Conservation (phyloP, 257 asterid genomes). For the Perilla frutescens region DNA sequence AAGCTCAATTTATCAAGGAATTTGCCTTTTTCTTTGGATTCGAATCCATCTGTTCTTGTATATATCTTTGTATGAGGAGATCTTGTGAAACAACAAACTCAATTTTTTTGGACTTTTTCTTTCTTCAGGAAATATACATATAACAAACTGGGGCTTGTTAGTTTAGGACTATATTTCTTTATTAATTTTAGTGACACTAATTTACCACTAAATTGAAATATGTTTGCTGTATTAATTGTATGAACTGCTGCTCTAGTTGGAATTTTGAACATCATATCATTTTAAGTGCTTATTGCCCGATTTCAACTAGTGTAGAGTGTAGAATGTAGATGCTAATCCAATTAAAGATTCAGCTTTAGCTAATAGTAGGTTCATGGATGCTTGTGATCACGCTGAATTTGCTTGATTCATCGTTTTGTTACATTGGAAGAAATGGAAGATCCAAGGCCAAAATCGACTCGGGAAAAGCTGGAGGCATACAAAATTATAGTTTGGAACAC, state of each 20-base stretch:
- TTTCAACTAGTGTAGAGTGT: too few relatives aligned
- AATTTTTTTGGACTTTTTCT: not conserved
- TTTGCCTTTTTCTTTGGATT: not conserved
- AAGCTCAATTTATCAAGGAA: conserved; percentile 17
- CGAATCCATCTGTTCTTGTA: not conserved
- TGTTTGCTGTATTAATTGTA: not conserved
- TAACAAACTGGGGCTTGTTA: conserved; percentile 1
- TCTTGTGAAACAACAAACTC: not conserved
- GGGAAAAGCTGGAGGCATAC: conserved; percentile 40
- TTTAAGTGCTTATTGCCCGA: too few relatives aligned
- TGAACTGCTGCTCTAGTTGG: not conserved
- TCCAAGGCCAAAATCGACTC: conserved; percentile 40
- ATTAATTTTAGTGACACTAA: too few relatives aligned
- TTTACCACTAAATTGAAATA: too few relatives aligned
- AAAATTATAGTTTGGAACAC: conserved; percentile 42
- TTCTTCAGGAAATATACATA: not conserved
- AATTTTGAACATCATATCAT: too few relatives aligned
- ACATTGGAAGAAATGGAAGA: conserved; percentile 54
- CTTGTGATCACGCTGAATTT: not conserved
- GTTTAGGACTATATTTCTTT: not conserved
- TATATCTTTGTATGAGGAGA: not conserved
- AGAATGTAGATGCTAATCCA: too few relatives aligned
- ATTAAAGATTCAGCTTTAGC: too few relatives aligned
- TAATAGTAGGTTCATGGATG: too few relatives aligned
- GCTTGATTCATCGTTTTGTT: not conserved